Conservation (phyloP, 2,329 filamentous ascomycete species). For the Trichoderma atroviride region DNA sequence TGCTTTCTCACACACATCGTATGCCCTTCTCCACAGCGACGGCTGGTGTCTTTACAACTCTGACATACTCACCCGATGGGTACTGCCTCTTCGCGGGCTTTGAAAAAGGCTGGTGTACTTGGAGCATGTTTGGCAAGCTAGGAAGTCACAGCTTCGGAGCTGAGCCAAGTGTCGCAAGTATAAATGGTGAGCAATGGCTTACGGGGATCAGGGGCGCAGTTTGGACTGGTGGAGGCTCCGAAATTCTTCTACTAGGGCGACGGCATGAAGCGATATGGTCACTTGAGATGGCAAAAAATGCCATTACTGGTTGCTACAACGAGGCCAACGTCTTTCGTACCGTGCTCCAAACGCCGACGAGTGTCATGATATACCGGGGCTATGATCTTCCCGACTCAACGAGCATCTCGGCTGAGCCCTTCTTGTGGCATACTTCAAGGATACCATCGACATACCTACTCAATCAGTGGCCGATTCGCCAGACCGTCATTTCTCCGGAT, state of each 20-base stretch:
- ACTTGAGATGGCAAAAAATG: conserved; percentile 90
- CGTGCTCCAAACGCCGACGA: conserved; percentile 83
- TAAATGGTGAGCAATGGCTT: conserved; percentile 83
- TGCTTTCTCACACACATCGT: conserved; percentile 76
- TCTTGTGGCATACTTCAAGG: conserved; percentile 91
- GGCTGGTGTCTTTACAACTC: conserved; percentile 71
- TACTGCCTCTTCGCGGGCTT: conserved; percentile 96
- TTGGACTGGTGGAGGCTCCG: conserved; percentile 87
- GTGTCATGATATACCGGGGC: conserved; percentile 89
- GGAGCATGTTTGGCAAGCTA: conserved; percentile 95
- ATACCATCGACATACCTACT: conserved; percentile 83
- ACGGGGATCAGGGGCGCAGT: conserved; percentile 73
- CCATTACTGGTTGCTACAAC: conserved; percentile 88
- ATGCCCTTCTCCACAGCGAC: conserved; percentile 67
- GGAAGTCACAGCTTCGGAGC: conserved; percentile 81
- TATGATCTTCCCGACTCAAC: conserved; percentile 90
- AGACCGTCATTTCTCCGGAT: conserved; percentile 85
- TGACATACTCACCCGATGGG: conserved; percentile 91
- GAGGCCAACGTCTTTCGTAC: conserved; percentile 89
- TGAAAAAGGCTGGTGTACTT: conserved; percentile 89
- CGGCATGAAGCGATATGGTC: conserved; percentile 80
- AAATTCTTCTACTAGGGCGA: conserved; percentile 74
- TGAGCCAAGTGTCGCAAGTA: conserved; percentile 63
- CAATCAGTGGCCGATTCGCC: conserved; percentile 91
- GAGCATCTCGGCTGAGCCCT: conserved; percentile 87